Evolutionary conservation across 1,284 basidiomycete genomes (phyloP), one percentile per base, ranked within the genome.

Genomic region (Cryptococcus sp.): DNA sequence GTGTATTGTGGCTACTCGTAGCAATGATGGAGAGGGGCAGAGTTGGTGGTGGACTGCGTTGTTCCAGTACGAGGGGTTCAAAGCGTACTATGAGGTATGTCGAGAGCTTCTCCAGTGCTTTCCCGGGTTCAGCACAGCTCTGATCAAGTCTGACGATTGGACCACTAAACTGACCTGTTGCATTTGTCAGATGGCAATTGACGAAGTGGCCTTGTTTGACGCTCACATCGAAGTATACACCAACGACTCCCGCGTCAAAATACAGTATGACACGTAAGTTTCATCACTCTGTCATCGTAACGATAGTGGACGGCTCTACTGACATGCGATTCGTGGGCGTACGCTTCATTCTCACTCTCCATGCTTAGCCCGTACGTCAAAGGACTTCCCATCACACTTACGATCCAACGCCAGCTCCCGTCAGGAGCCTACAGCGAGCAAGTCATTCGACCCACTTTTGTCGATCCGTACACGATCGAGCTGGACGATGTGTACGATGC

Each of bases 171-270:
- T 29, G 26, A 29, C 10, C 5, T 5, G 26, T 10, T 29, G 26
- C 5, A 10, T 29, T 10, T 5, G 10, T 29, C 26, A 78, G 70
- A 75, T 74, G 53, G 75, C 67, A 0, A 76, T 79, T 23, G 78
- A 79, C 59, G 48, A 74, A 11, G 78, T 80, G 1, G 73, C 71
- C 15, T 58, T 75, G 2, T 81, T 81, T 58, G 80, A 81, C 53
- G 76, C 78, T 2, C 76, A 76, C 54, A 72, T 81, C 58, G 80
- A 81, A 59, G 75, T 80, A 11, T 76, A 75, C 54, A 76, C 75
- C 10, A 68, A 70, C 26, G 72, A 78, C 40, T 72, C 78, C 47
- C 61, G 79, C 8, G 63, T 81, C 52, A 75, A 77, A 50, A 73
- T 81, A 34, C 66, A 70, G 16, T 79, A 76, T 58, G 76, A 80